Evolutionary conservation across 2,329 filamentous ascomycete genomes (phyloP).

Genomic region (Fusarium sublunatum): DNA sequence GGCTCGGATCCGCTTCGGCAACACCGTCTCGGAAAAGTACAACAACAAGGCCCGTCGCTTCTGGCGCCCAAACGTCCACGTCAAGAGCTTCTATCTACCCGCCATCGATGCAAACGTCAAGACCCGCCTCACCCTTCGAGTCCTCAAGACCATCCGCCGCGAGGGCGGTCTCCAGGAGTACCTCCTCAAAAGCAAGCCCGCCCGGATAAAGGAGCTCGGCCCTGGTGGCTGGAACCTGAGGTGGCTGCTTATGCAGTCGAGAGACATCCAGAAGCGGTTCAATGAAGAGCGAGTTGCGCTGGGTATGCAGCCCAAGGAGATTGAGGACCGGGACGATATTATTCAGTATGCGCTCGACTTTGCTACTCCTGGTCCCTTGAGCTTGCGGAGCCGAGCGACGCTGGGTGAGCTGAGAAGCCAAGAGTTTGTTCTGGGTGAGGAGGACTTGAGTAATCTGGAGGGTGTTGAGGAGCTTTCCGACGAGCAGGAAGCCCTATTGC

Average conservation of each 20-base stretch:
- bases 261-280: constrained; percentile 72
- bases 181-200: constrained; percentile 81
- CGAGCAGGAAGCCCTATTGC: constrained; percentile 51
- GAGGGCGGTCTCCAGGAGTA: constrained; percentile 93
- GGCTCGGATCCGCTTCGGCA: constrained; percentile 80
- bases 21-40: constrained; percentile 77
- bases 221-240: constrained; percentile 90
- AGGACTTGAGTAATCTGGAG: constrained; percentile 53
- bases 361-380: constrained; percentile 56
- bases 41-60: constrained; percentile 76
- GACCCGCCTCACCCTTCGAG: constrained; percentile 75
- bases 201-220: constrained; percentile 85
- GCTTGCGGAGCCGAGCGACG: constrained; percentile 51
- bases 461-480: constrained; percentile 55
- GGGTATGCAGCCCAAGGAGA: constrained; percentile 64
- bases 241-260: constrained; percentile 88
- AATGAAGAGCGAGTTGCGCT: constrained; percentile 71
- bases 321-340: constrained; percentile 53
- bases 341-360: constrained; percentile 56
- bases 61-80: constrained; percentile 81
- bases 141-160: constrained; percentile 81
- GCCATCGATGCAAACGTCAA: constrained; percentile 72
- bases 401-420: constrained; percentile 53
- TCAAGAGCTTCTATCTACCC: constrained; percentile 74
- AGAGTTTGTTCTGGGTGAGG: constrained; percentile 61